Conservation (phyloP, 2,329 filamentous ascomycete genomes). For the Botryosphaeria dothidea region DNA sequence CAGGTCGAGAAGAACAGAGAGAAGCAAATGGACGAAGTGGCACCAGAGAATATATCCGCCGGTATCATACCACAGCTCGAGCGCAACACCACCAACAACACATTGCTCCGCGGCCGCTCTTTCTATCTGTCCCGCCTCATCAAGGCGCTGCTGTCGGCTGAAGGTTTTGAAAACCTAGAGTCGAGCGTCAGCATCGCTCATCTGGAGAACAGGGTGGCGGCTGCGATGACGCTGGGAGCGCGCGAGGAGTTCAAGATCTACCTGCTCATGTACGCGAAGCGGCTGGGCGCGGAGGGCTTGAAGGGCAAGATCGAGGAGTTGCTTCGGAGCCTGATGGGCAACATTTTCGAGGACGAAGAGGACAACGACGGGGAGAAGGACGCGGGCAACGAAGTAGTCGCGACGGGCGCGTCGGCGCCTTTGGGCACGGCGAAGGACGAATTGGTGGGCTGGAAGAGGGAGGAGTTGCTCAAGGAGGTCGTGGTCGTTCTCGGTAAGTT, state of each 20-base stretch:
- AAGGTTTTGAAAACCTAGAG: conserved; percentile 91
- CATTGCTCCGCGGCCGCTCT: conserved; percentile 85
- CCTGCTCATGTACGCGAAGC: conserved; percentile 97
- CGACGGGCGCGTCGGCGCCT: conserved; percentile 27
- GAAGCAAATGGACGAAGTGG: conserved; percentile 49
- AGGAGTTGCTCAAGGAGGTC: conserved; percentile 84
- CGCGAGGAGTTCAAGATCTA: conserved; percentile 93
- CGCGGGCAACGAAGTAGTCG: conserved; percentile 3
- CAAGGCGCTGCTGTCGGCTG: conserved; percentile 81
- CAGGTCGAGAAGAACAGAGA: conserved; percentile 29
- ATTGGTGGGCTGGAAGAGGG: conserved; percentile 88
- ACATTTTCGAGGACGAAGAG: conserved; percentile 58
- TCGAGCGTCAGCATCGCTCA: conserved; percentile 90
- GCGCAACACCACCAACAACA: conserved; percentile 90
- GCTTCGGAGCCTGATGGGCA: conserved; percentile 76
- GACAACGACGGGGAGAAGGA: conserved; percentile 46
- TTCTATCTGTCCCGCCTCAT: conserved; percentile 90
- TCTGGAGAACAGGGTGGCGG: conserved; percentile 90
- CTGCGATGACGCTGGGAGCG: conserved; percentile 78
- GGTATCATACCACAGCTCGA: conserved; percentile 93
- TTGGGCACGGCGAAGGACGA: conserved; percentile 62
- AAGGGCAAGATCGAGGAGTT: conserved; percentile 91
- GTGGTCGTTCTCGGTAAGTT: conserved; percentile 86
- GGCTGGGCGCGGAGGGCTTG: conserved; percentile 85
- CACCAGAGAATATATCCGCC: conserved; percentile 70